phyloP scores from a whole-genome alignment of 1,284 basidiomycete species.

The Austroboletus niveus region DNA sequence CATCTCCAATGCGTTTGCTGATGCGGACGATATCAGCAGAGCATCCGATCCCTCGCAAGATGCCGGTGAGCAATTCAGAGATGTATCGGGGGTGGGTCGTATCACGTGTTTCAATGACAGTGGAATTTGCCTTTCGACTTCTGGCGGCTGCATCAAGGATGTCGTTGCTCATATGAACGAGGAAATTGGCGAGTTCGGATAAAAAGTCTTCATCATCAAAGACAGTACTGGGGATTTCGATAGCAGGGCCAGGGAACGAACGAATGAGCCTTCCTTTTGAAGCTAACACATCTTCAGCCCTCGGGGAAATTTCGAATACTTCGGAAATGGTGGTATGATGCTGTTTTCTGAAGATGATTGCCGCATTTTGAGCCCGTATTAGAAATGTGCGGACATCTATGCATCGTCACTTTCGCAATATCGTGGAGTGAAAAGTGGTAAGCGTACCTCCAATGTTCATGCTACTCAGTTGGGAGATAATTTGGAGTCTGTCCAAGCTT shows the following conservation, averaged over 20 bases:
- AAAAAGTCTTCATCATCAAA: neutral
- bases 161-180: slow-evolving; percentile 29
- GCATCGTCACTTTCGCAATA: neutral
- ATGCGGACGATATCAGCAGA: slow-evolving; percentile 18
- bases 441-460: slow-evolving; percentile 21
- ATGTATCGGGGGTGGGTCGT: slow-evolving; percentile 35
- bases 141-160: slow-evolving; percentile 4
- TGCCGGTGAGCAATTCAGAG: slow-evolving; percentile 35
- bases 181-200: slow-evolving; percentile 25
- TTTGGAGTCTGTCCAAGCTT: neutral
- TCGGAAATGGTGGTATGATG: neutral
- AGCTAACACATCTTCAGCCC: neutral
- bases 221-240: neutral
- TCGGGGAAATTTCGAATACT: neutral
- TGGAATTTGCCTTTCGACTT: slow-evolving; percentile 6
- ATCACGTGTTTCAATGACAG: slow-evolving; percentile 26
- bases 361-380: neutral
- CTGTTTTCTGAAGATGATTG: neutral
- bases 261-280: neutral
- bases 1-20: slow-evolving; percentile 35
- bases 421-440: neutral
- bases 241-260: neutral
- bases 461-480: slow-evolving; percentile 2
- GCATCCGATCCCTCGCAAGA: slow-evolving; percentile 29
- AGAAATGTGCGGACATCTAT: neutral